Percentiles rank a stretch among this genome's conserved stretches.
These are phyloP conservation scores for Chlorella vulgaris DNA, from an alignment of 139 green algal genomes.

Conservation along the genomic window DNA sequence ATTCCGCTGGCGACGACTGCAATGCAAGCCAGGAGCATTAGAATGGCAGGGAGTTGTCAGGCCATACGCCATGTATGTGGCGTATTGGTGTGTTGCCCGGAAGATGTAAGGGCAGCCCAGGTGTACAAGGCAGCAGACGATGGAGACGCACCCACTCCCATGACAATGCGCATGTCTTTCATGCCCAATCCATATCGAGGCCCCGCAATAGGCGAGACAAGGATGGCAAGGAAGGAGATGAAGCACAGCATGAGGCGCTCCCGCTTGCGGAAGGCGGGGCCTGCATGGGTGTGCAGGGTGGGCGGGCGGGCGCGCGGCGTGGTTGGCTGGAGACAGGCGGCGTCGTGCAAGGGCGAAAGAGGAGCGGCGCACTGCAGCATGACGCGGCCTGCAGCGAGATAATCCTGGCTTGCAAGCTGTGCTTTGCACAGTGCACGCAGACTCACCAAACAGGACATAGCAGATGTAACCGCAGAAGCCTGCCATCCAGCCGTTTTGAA, in stretches of 20 bases:
- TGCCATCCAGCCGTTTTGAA: conserved; percentile 22
- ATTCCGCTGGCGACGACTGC: background rate
- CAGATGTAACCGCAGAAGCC: conserved; percentile 7
- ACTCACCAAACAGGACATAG: conserved; percentile 31
- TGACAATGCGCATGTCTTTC: background rate
- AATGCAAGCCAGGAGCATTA: background rate
- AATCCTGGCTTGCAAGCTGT: too few relatives aligned
- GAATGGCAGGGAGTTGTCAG: too few relatives aligned
- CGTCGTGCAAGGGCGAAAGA: too few relatives aligned
- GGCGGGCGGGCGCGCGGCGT: background rate
- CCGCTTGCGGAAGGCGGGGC: background rate
- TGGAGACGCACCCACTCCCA: background rate
- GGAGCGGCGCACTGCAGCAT: too few relatives aligned
- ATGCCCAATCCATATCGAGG: background rate
- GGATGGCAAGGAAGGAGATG: background rate
- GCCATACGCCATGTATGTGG: too few relatives aligned
- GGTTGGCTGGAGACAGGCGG: too few relatives aligned
- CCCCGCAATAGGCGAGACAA: background rate
- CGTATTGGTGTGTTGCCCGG: too few relatives aligned
- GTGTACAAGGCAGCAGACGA: too few relatives aligned
- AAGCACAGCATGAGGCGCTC: background rate
- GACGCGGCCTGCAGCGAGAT: too few relatives aligned
- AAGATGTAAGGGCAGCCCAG: too few relatives aligned
- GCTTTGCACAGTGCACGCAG: background rate
- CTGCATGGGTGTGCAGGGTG: background rate